These are phyloP conservation scores for Jaenimonas drosophilae DNA, from an alignment of 208 protist species.

Conservation along the genomic window DNA sequence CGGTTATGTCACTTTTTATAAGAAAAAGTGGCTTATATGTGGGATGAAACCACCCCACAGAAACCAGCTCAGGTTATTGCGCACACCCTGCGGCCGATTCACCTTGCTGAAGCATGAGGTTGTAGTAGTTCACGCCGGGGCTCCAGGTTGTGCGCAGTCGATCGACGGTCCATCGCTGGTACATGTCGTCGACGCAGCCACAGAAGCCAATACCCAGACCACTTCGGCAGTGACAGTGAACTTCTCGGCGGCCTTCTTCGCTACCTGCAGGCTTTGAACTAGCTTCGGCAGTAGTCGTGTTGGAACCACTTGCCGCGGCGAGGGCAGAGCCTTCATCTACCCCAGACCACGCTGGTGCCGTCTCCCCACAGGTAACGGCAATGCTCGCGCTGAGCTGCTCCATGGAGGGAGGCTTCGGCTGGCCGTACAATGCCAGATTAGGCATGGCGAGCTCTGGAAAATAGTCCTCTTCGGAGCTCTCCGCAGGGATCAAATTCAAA, in stretches of 20 bases:
- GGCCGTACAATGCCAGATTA: conserved; percentile 32
- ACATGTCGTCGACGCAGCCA: conserved; percentile 87
- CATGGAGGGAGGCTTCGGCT: conserved; percentile 13
- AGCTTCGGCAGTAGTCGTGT: background rate
- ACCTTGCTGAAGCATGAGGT: too few relatives aligned
- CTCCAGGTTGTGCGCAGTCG: conserved; percentile 53
- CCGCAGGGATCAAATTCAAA: conserved; percentile 24
- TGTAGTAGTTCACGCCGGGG: conserved; percentile 42
- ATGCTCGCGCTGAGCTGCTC: conserved; percentile 16
- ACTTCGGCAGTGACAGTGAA: conserved; percentile 64
- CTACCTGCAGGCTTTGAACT: background rate
- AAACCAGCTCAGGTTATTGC: too few relatives aligned
- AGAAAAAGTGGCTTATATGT: too few relatives aligned
- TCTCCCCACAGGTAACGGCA: conserved; percentile 4
- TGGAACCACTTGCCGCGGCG: background rate
- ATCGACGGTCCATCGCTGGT: conserved; percentile 64
- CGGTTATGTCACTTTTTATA: too few relatives aligned
- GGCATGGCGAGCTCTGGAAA: conserved; percentile 45
- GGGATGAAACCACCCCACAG: too few relatives aligned
- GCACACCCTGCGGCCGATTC: conserved; percentile 4
- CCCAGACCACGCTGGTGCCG: too few relatives aligned
- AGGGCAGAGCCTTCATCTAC: background rate
- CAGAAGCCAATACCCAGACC: conserved; percentile 53
- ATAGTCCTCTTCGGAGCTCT: conserved; percentile 29
- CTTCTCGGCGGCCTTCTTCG: conserved; percentile 5